A percentile compares a stretch with the other conserved stretches of the same genome.
Conservation (phyloP, 352 stramenopile species). For the Ophiocytium majus region DNA sequence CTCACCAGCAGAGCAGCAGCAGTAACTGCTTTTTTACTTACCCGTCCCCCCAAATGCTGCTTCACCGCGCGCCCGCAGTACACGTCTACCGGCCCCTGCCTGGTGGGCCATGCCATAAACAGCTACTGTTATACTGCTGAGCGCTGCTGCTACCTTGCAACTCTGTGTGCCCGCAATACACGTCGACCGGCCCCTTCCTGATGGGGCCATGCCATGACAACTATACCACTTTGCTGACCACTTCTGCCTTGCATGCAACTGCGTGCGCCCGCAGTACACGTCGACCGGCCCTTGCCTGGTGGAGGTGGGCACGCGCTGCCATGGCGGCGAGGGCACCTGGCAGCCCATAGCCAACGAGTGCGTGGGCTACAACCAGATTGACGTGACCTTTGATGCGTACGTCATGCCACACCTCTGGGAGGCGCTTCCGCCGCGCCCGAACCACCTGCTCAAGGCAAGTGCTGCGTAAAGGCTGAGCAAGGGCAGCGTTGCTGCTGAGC, state of each 20-base stretch:
- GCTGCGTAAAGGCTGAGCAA: no score
- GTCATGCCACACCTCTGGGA: slow-evolving; percentile 58
- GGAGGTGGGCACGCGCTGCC: slow-evolving; percentile 83
- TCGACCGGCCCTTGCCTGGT: slow-evolving; percentile 73
- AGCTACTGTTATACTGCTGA: no score
- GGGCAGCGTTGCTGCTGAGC: no score
- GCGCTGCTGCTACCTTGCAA: no score
- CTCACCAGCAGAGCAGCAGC: no score
- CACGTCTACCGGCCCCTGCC: no score
- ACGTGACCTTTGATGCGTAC: slow-evolving; percentile 75
- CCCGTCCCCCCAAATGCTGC: no score
- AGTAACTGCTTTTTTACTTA: no score
- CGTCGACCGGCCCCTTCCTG: slow-evolving; percentile 44
- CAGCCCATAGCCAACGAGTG: slow-evolving; percentile 79
- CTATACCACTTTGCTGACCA: no score
- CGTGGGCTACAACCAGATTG: slow-evolving; percentile 78
- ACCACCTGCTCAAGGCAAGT: slow-evolving; percentile 65
- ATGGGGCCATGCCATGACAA: slow-evolving; percentile 9
- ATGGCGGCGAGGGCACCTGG: slow-evolving; percentile 85
- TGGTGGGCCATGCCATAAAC: no score
- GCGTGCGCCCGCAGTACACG: slow-evolving; percentile 30
- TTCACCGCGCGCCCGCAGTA: no score
- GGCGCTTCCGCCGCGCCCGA: slow-evolving; percentile 60
- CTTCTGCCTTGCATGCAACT: no score
- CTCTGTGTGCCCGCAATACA: slow-evolving; percentile 14